Conservation (phyloP, 2,329 filamentous ascomycete genomes). For the Fusarium sp. region DNA sequence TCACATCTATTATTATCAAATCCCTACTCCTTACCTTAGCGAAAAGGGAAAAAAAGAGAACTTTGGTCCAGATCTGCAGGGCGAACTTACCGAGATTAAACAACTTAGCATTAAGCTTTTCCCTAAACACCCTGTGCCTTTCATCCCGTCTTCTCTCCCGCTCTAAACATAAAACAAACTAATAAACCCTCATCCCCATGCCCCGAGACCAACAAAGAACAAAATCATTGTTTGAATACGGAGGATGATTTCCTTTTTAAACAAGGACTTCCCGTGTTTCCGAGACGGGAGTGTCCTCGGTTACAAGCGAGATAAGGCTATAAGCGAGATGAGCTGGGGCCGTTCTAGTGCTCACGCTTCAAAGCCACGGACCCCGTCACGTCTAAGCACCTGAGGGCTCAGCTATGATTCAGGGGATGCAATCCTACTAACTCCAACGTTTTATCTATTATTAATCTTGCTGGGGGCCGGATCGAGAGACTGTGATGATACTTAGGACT, state of each 20-base stretch:
- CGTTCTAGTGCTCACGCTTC: conserved; percentile 10
- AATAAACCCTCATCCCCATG: background rate
- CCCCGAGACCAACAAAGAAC: background rate
- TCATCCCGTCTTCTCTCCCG: background rate
- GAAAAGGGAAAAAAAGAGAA: background rate
- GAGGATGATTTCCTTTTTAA: background rate
- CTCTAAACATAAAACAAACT: background rate
- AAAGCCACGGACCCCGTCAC: background rate
- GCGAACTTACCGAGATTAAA: conserved; percentile 1
- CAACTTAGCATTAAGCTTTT: background rate
- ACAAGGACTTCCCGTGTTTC: background rate
- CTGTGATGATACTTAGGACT: too few relatives aligned
- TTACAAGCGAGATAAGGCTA: conserved; percentile 33
- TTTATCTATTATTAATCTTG: background rate
- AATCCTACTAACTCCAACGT: background rate
- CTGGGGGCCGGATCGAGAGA: background rate
- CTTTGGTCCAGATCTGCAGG: conserved; percentile 1
- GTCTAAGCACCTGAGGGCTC: background rate
- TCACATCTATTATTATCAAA: background rate
- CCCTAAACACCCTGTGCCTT: background rate
- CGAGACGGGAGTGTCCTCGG: conserved; percentile 24
- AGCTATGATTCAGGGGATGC: background rate
- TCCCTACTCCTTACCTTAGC: background rate
- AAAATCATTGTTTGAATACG: background rate
- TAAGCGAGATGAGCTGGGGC: conserved; percentile 14